Percentiles rank a stretch among this genome's conserved stretches.
Conservation (phyloP, 176 grass and related monocot species). For the Cymbopogon citratus region DNA sequence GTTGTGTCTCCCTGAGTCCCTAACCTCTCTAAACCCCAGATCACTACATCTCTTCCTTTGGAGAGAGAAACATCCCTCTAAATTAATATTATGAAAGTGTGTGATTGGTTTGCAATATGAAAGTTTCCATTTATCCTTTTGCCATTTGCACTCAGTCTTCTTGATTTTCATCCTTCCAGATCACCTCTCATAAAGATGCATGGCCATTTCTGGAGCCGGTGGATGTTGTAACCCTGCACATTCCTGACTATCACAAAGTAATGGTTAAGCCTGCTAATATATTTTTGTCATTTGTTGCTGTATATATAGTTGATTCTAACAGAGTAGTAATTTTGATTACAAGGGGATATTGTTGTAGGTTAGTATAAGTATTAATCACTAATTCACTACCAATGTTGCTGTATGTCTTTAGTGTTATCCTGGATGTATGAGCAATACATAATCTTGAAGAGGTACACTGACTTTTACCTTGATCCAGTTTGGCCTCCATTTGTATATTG, state of each 20-base stretch:
- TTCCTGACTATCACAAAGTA: slow-evolving; percentile 85
- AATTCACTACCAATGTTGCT: background rate
- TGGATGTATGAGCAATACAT: background rate
- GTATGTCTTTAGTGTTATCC: slow-evolving; percentile 15
- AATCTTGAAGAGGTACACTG: background rate
- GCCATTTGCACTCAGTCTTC: slow-evolving; percentile 15
- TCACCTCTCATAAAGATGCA: slow-evolving; percentile 60
- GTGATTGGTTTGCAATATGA: background rate
- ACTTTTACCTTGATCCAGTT: background rate
- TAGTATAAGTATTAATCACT: background rate
- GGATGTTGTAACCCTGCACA: slow-evolving; percentile 61
- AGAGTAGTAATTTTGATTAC: background rate
- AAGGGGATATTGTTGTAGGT: slow-evolving; percentile 6
- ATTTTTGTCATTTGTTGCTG: slow-evolving; percentile 10
- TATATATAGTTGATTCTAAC: background rate
- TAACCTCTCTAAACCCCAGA: background rate
- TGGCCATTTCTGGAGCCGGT: slow-evolving; percentile 74
- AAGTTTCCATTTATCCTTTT: background rate
- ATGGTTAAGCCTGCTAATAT: background rate
- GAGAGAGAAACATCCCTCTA: background rate
- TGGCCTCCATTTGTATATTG: background rate
- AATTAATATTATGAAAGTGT: background rate
- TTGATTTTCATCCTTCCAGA: slow-evolving; percentile 43
- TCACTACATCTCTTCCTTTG: background rate
- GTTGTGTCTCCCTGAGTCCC: background rate